A percentile compares a stretch with the other conserved stretches of the same genome.
These are phyloP conservation scores for Vaccinium macrocarpon DNA, from an alignment of 148 eudicot species.

Conservation along the genomic window DNA sequence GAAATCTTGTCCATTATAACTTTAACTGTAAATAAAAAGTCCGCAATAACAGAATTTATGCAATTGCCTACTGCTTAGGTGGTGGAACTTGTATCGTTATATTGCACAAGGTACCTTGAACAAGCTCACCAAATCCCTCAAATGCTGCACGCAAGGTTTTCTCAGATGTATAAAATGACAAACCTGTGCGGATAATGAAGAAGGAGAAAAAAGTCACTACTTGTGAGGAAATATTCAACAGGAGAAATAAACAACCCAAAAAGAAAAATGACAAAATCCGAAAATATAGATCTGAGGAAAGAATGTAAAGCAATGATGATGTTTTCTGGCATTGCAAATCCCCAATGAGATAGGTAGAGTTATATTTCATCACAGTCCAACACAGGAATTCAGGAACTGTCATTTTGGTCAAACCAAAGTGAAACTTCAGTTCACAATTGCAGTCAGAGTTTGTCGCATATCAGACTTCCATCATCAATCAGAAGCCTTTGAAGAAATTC, in stretches of 20 bases:
- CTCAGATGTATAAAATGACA: slow-evolving; percentile 95
- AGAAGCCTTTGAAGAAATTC: slow-evolving; percentile 4
- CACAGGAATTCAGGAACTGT: neutral
- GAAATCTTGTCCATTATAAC: slow-evolving; percentile 96
- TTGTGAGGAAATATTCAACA: neutral
- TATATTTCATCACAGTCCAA: neutral
- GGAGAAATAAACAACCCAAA: neutral
- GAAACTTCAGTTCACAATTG: neutral
- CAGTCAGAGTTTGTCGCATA: neutral
- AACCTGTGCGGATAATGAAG: slow-evolving; percentile 39
- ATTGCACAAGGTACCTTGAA: slow-evolving; percentile 48
- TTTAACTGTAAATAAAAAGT: slow-evolving; percentile 47
- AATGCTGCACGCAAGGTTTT: slow-evolving; percentile 86
- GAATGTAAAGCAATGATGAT: neutral
- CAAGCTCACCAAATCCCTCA: slow-evolving; percentile 83
- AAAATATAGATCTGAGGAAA: neutral
- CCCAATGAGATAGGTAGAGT: neutral
- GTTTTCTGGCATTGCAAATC: neutral
- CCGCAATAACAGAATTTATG: slow-evolving; percentile 8
- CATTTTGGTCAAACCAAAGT: neutral
- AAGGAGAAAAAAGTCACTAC: neutral
- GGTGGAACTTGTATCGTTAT: neutral
- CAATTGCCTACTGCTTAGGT: neutral
- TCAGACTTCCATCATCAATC: neutral
- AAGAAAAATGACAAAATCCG: neutral